phyloP scores from a whole-genome alignment of 164 flowering plant species.

The Tetracentron sinense region DNA sequence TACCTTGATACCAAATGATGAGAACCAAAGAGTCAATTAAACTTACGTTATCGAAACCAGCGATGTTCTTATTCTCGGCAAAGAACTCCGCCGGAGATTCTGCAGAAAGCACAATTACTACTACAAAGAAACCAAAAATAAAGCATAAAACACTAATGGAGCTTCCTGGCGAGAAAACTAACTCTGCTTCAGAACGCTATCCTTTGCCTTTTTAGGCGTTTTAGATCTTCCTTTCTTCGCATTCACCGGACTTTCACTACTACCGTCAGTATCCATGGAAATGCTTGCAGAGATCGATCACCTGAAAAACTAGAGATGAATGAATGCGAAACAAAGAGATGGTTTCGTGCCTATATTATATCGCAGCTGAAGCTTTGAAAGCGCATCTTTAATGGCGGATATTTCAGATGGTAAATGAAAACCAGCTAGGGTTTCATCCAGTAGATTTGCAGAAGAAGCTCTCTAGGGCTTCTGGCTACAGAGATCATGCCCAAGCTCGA shows the following conservation, averaged over 20 bases:
- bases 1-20: neutral
- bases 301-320: no score
- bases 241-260: conserved; percentile 49
- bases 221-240: conserved; percentile 55
- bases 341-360: no score
- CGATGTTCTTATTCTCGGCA: conserved; percentile 94
- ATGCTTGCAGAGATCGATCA: no score
- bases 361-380: no score
- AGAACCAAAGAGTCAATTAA: neutral
- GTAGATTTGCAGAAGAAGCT: no score
- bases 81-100: conserved; percentile 99
- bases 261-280: conserved; percentile 41
- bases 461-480: no score
- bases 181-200: conserved; percentile 84
- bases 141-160: conserved; percentile 1
- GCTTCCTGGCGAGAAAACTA: conserved; percentile 5
- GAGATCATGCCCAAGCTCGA: no score
- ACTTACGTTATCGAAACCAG: conserved; percentile 93
- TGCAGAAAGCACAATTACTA: conserved; percentile 30
- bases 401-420: no score
- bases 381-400: no score
- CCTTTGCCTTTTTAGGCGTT: conserved; percentile 55
- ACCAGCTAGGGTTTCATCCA: no score
- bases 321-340: no score
- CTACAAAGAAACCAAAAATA: neutral